Base-by-base conservation (phyloP, 345 rosid genomes). In the Microthlaspi erraticum region DNA sequence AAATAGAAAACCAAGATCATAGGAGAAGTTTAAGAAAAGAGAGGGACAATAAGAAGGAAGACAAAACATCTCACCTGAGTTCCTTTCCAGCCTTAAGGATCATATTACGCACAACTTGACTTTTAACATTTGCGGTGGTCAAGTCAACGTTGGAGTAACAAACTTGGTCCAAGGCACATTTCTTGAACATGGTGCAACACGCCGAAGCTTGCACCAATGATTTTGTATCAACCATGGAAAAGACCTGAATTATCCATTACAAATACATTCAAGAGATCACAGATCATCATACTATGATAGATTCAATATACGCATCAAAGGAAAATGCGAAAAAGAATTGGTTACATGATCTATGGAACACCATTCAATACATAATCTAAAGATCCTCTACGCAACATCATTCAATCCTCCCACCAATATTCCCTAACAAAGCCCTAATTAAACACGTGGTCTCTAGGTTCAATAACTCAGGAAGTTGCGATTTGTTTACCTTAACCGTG, bases 161-260 rank as follows among this genome's bases (percentile, higher is more conserved):
- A 36, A 77, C 54, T 42, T 85, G 89, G 77, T 91, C 90, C 90
- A 79, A 83, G 18, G 93, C 87, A 64, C 83, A 91, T 72, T 79
- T 84, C 66, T 73, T 62, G 73, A 91, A 91, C 90, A 88, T 76
- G n/a, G 83, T 87, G 78, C 95, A 88, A 33, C 87, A 72, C 3
- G 88, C 97, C 4, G 84, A 84, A 43, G 83, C 91, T 66, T 83
- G 84, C 75, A 87, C 82, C 62, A 88, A 72, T 74, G 88, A 87
- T 68, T 84, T 88, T 0, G 85, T 74, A 80, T 91, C 92, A 52
- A 91, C 88, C 95, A 84, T 80, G 1, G 95, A 85, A 70, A 91
- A 87, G 8, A 91, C 87, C 92, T 88, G 75, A 63, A 13, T 5
- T 2, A 23, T 23, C 26, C 26, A 23, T 23, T 23, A 23, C 26